Evolutionary conservation across 441 rosid genomes (phyloP).

Genomic region (Pelargonium fulgidum): DNA sequence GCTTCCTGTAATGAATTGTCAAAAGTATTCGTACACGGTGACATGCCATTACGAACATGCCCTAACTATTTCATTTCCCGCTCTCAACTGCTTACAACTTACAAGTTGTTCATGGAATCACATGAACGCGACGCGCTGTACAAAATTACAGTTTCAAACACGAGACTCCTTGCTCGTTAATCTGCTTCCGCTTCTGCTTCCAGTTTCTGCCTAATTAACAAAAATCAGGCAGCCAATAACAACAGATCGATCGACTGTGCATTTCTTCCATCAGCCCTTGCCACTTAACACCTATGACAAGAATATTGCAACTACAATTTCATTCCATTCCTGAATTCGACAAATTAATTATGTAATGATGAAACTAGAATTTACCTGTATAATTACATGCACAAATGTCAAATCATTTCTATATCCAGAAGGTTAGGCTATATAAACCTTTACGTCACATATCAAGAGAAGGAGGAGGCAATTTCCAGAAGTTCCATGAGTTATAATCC

Average conservation of each 20-base stretch:
- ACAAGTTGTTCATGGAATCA: slow-evolving; percentile 1
- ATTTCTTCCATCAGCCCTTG: slow-evolving; percentile 14
- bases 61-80: neutral
- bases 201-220: slow-evolving; percentile 4
- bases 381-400: slow-evolving; percentile 14
- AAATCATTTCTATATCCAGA: slow-evolving; percentile 6
- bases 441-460: slow-evolving; percentile 30
- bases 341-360: neutral
- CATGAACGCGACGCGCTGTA: slow-evolving; percentile 3
- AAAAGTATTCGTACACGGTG: neutral
- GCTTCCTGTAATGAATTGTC: neutral
- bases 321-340: slow-evolving; percentile 11
- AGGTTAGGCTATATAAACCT: slow-evolving; percentile 9
- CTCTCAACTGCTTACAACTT: slow-evolving; percentile 6
- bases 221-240: slow-evolving; percentile 16
- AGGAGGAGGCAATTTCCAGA: slow-evolving; percentile 82
- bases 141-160: slow-evolving; percentile 18
- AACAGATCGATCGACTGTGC: slow-evolving; percentile 5
- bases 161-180: slow-evolving; percentile 6
- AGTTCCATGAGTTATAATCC: slow-evolving; percentile 90
- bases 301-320: neutral
- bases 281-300: slow-evolving; percentile 10
- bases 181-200: neutral
- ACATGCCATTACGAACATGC: neutral
- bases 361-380: slow-evolving; percentile 25